Base-by-base conservation (phyloP, 345 rosid species). In the Boechera divaricarpa region DNA sequence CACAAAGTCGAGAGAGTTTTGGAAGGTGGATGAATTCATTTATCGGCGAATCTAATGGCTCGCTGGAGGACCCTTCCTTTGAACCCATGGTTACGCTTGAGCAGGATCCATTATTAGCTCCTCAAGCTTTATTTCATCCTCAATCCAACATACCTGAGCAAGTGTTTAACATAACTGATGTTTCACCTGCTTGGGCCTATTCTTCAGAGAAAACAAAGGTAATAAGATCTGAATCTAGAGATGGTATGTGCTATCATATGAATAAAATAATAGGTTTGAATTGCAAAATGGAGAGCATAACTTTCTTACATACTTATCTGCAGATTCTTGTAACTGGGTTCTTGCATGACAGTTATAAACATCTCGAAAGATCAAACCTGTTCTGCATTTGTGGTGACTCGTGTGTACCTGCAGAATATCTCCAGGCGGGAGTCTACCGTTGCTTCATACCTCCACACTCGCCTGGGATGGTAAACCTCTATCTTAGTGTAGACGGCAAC, bases 191-290 rank as follows among this genome's bases (percentile, higher is more conserved):
- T 29, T 91, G 94, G 97, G 91, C 94, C 69, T 91, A 82, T 80
- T 86, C 94, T 44, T 79, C 83, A 56, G 93, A 95, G 80, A 87
- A 83, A 79, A 92, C 99, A 28, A 95, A 95, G 97, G 99, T 63
- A 28, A 55, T 5, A 55, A 55, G 60, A 55, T 55, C 9, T 55
- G 5, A 29, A 28, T 5, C 9, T 55, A 10, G 36, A 5, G 60
- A 55, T 2, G 11, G 18, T 45, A 4, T 7, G 36, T 44, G 8
- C 2, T 13, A 44, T 4, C 12, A 33, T 63, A 54, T 35, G 57
- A 51, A 69, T 10, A 52, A 15, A 7, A 31, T 12, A 2, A 29
- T 32, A 18, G 1, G 7, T 67, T 16, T 31, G 49, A 11, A 47
- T 7, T 52, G 29, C 18, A n/a, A 45, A 69, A 32, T 36, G 42